phyloP scores from a whole-genome alignment of 306 rosid species.

The Cyclanthera cordifolia region DNA sequence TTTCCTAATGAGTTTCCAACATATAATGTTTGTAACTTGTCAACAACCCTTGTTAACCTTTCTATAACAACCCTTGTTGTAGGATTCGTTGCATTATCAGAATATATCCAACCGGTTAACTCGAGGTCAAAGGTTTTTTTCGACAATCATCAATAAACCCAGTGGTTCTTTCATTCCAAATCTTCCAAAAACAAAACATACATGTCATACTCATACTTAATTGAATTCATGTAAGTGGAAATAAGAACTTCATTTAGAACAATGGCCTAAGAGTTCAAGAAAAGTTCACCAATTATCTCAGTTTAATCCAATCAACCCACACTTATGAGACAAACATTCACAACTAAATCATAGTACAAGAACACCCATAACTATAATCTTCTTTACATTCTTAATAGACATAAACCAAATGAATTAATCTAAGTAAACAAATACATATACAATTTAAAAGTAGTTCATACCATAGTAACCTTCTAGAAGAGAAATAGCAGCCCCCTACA shows the following conservation, averaged over 20 bases:
- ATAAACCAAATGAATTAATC: not conserved
- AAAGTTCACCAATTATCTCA: not conserved
- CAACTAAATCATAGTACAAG: not conserved
- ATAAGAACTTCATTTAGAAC: not conserved
- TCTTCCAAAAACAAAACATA: not conserved
- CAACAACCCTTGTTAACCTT: too few species aligned
- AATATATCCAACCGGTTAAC: too few species aligned
- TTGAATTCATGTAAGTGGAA: not conserved
- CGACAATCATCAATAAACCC: not conserved
- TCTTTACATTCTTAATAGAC: not conserved
- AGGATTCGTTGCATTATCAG: too few species aligned
- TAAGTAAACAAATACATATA: not conserved
- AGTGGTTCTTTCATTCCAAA: not conserved
- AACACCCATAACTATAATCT: not conserved
- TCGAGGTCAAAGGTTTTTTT: too few species aligned
- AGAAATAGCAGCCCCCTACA: too few species aligned
- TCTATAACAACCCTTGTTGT: too few species aligned
- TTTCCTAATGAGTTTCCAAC: too few species aligned
- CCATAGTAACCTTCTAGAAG: conserved; percentile 22
- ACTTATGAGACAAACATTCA: not conserved
- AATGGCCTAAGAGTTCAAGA: not conserved
- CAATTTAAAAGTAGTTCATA: conserved; percentile 8
- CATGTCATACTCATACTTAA: not conserved
- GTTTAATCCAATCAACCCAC: not conserved
- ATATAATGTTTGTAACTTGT: too few species aligned